Conservation (phyloP, 2,329 filamentous ascomycete genomes). For the Aspergillus transmontanensis region DNA sequence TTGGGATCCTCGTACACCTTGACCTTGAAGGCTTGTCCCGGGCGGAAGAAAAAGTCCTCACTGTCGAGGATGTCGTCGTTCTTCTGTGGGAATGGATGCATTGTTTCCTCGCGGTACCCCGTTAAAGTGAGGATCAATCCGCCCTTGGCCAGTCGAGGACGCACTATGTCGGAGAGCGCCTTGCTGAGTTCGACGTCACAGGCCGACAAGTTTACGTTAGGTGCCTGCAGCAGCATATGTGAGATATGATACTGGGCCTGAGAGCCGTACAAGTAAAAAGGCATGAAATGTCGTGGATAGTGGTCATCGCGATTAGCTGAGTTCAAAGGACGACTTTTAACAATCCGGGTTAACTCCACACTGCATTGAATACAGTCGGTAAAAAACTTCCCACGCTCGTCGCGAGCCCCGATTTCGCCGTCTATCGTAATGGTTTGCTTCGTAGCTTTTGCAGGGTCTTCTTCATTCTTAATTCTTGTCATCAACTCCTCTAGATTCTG, state of each 20-base stretch:
- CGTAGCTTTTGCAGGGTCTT: no score
- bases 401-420: no score
- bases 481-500: not conserved
- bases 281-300: conserved; percentile 44
- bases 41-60: conserved; percentile 36
- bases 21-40: conserved; percentile 29
- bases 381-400: no score
- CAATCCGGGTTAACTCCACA: conserved; percentile 24
- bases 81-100: conserved; percentile 42
- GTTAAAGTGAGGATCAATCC: conserved; percentile 36
- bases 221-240: conserved; percentile 47
- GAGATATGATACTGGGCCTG: conserved; percentile 42
- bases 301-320: conserved; percentile 34
- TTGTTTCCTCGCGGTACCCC: conserved; percentile 37
- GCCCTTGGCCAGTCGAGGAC: conserved; percentile 1
- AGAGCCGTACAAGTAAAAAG: conserved; percentile 51
- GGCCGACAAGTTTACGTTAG: conserved; percentile 44
- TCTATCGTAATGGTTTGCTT: no score
- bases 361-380: not conserved
- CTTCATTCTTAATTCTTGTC: not conserved
- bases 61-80: conserved; percentile 12
- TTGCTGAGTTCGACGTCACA: conserved; percentile 8
- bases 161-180: conserved; percentile 3
- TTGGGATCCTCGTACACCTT: conserved; percentile 33
- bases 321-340: conserved; percentile 39